Percentiles rank a stretch among this genome's conserved stretches.
phyloP scores from a whole-genome alignment of 192 early-diverging fungal genomes.

The Coemansia sp. region DNA sequence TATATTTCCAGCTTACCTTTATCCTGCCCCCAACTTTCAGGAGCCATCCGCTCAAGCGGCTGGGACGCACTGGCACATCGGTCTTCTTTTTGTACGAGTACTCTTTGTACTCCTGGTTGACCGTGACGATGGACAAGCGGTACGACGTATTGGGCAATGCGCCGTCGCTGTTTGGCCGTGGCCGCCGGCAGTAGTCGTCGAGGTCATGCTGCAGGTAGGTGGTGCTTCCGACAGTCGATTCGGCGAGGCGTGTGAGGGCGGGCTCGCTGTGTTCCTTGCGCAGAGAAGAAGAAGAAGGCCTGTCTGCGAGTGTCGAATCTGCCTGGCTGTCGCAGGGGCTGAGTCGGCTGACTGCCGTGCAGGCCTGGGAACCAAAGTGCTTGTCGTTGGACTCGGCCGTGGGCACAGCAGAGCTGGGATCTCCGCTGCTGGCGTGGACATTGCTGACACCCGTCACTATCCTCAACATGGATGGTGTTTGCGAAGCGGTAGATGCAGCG shows the following conservation, averaged over 20 bases:
- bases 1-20: slow-evolving; percentile 22
- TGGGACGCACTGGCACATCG: slow-evolving; percentile 29
- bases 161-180: slow-evolving; percentile 24
- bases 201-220: slow-evolving; percentile 26
- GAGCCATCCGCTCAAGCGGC: slow-evolving; percentile 36
- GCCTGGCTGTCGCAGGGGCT: neutral
- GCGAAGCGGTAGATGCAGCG: too few species aligned
- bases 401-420: too few species aligned
- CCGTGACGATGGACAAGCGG: slow-evolving; percentile 36
- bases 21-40: slow-evolving; percentile 28
- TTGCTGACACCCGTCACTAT: too few species aligned
- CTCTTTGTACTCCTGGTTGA: slow-evolving; percentile 31
- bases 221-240: slow-evolving; percentile 6
- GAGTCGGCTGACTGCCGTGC: too few species aligned
- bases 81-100: slow-evolving; percentile 36
- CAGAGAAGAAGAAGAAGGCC: too few species aligned
- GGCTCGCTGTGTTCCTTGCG: slow-evolving; percentile 25
- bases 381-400: too few species aligned
- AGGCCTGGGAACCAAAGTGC: too few species aligned
- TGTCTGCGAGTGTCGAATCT: slow-evolving; percentile 1
- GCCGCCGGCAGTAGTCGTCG: slow-evolving; percentile 26
- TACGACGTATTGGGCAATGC: slow-evolving; percentile 15
- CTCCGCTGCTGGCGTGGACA: too few species aligned
- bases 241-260: slow-evolving; percentile 6
- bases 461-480: too few species aligned